phyloP scores from a whole-genome alignment of 2,329 filamentous ascomycete genomes.

The Aspergillus sojae region DNA sequence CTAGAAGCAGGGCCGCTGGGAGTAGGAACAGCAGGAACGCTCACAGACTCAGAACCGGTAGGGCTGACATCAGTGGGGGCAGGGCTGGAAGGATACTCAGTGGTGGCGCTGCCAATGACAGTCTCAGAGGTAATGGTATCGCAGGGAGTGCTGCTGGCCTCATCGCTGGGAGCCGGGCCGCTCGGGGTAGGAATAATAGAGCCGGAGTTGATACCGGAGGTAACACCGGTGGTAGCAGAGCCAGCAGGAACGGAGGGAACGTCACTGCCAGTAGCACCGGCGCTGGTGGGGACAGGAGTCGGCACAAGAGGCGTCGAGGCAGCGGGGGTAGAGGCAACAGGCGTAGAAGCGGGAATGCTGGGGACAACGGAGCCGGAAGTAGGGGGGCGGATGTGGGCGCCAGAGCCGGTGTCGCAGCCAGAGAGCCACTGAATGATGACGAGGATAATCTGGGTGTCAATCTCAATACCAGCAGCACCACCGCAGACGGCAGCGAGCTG shows the following conservation, averaged over 20 bases:
- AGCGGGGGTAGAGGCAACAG: constrained; percentile 8
- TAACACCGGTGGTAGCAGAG: constrained; percentile 18
- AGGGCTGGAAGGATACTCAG: not conserved
- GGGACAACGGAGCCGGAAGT: constrained; percentile 21
- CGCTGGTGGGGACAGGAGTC: not conserved
- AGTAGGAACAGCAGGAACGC: constrained; percentile 9
- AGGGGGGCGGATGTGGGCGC: constrained; percentile 18
- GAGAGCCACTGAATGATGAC: constrained; percentile 49
- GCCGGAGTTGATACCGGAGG: constrained; percentile 23
- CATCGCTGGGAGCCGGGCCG: constrained; percentile 18
- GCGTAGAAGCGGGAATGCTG: constrained; percentile 13
- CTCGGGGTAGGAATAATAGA: constrained; percentile 11
- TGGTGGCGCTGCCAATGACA: constrained; percentile 6
- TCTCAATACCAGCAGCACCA: constrained; percentile 48
- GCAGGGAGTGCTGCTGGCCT: constrained; percentile 20
- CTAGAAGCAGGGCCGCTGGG: constrained; percentile 7
- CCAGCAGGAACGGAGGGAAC: constrained; percentile 11
- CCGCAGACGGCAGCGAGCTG: constrained; percentile 40
- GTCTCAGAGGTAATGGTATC: constrained; percentile 23
- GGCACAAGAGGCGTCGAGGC: constrained; percentile 8
- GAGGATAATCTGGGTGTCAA: constrained; percentile 56
- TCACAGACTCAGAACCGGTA: constrained; percentile 2
- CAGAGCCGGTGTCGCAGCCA: constrained; percentile 31
- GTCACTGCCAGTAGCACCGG: not conserved
- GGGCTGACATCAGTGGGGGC: not conserved